phyloP scores from a whole-genome alignment of 768 basidiomycete genomes.

The Naganishia kalamii region DNA sequence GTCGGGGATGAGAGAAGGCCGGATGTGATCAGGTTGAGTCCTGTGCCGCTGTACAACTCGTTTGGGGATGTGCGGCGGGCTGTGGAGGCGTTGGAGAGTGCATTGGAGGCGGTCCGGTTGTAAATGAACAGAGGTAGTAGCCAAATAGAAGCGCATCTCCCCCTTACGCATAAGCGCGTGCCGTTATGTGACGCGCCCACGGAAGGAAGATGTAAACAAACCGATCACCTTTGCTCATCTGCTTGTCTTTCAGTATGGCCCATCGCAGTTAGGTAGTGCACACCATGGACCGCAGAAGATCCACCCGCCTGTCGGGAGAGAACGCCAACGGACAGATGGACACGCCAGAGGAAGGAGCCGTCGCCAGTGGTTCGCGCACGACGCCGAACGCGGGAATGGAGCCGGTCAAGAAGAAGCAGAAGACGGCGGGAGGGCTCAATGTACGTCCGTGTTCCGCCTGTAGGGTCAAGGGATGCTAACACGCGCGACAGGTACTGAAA shows the following conservation, averaged over 20 bases:
- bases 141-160: constrained; percentile 1
- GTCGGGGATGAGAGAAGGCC: constrained; percentile 88
- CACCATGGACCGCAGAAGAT: constrained; percentile 14
- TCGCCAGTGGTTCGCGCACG: not conserved
- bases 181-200: not conserved
- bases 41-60: constrained; percentile 79
- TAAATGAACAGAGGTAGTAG: not conserved
- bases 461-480: not conserved
- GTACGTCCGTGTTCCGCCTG: not conserved
- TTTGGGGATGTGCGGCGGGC: constrained; percentile 68
- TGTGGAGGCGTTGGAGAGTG: constrained; percentile 59
- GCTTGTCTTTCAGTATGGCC: not conserved
- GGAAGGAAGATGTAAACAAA: constrained; percentile 9
- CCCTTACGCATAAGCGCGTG: not conserved
- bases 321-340: not conserved
- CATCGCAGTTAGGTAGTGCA: not conserved
- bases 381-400: not conserved
- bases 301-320: constrained; percentile 4
- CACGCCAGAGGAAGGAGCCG: not conserved
- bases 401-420: constrained; percentile 13
- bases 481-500: not conserved
- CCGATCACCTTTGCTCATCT: not conserved
- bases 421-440: not conserved
- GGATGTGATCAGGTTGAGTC: constrained; percentile 83
- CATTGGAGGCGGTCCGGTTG: constrained; percentile 29